Evolutionary conservation across 495 filamentous ascomycete genomes (phyloP).

Genomic region (Penicillium cataractarum): DNA sequence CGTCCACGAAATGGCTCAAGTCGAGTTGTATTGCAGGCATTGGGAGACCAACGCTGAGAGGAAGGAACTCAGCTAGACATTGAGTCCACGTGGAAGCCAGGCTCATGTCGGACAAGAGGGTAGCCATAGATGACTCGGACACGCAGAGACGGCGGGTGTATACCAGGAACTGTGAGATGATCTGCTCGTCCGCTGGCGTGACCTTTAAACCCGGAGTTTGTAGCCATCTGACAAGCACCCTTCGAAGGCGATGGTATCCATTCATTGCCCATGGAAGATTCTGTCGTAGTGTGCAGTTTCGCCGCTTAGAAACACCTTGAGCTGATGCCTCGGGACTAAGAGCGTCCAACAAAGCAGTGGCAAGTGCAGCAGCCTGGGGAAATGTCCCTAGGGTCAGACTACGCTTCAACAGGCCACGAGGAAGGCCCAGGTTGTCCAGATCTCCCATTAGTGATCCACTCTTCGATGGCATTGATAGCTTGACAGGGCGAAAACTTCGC

Average conservation of each 20-base stretch:
- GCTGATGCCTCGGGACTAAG: slow-evolving; percentile 23
- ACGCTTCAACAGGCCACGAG: slow-evolving; percentile 33
- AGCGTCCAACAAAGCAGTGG: slow-evolving; percentile 36
- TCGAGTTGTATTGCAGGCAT: slow-evolving; percentile 30
- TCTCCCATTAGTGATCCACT: slow-evolving; percentile 37
- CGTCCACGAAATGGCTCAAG: slow-evolving; percentile 34
- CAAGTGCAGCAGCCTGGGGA: slow-evolving; percentile 27
- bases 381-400: slow-evolving; percentile 31
- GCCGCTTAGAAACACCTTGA: slow-evolving; percentile 11
- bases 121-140: slow-evolving; percentile 15
- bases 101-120: slow-evolving; percentile 29
- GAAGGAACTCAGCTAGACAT: slow-evolving; percentile 35
- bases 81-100: slow-evolving; percentile 34
- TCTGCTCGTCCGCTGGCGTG: slow-evolving; percentile 21
- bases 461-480: slow-evolving; percentile 29
- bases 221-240: slow-evolving; percentile 34
- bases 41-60: slow-evolving; percentile 19
- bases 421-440: slow-evolving; percentile 38
- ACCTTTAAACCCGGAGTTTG: slow-evolving; percentile 17
- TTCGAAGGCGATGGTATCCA: slow-evolving; percentile 43
- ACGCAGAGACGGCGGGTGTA: slow-evolving; percentile 23
- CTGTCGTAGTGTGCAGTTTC: slow-evolving; percentile 29
- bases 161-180: slow-evolving; percentile 32
- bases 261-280: slow-evolving; percentile 42
- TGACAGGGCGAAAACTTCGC: slow-evolving; percentile 11